Conservation (phyloP, 306 rosid genomes). For the Lathyrus tuberosus region DNA sequence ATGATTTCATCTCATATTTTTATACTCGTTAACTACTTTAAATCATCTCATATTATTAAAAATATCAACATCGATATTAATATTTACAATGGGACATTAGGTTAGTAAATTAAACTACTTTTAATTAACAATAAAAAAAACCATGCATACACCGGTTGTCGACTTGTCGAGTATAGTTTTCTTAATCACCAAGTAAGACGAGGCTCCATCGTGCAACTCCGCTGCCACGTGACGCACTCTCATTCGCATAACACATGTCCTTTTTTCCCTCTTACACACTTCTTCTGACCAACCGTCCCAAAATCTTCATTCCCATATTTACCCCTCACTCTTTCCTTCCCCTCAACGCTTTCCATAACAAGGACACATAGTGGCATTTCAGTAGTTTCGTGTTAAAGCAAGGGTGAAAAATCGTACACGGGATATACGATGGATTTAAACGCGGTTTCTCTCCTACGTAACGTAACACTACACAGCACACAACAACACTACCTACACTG, state of each 20-base stretch:
- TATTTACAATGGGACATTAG: too few species aligned
- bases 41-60: too few species aligned
- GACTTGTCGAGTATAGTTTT: conserved; percentile 23
- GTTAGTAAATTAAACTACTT: too few species aligned
- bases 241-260: conserved; percentile 39
- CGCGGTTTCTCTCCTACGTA: conserved; percentile 41
- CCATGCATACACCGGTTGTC: not conserved
- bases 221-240: conserved; percentile 22
- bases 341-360: not conserved
- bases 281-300: not conserved
- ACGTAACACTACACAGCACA: not conserved
- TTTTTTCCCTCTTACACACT: not conserved
- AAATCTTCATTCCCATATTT: not conserved
- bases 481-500: not conserved
- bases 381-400: conserved; percentile 1
- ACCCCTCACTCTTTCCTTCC: conserved; percentile 14
- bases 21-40: too few species aligned
- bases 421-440: conserved; percentile 45
- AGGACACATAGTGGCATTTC: not conserved
- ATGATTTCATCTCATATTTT: too few species aligned
- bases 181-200: conserved; percentile 44
- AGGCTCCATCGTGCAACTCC: not conserved
- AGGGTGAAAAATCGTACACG: conserved; percentile 47
- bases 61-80: too few species aligned
- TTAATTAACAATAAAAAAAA: not conserved